phyloP scores from a whole-genome alignment of 129 eudicot genomes.

The Lactuca sativa region DNA sequence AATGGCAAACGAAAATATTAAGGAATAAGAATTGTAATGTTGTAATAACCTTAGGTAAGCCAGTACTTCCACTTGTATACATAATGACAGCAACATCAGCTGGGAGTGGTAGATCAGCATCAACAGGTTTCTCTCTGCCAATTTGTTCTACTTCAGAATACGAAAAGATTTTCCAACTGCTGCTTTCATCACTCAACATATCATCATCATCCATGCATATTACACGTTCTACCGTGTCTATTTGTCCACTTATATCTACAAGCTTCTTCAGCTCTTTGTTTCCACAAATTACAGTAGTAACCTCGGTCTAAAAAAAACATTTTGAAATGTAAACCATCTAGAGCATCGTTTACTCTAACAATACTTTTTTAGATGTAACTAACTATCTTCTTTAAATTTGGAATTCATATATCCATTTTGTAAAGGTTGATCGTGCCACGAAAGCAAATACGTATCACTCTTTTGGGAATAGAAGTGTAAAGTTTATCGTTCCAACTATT shows the following conservation, averaged over 20 bases:
- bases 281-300: conserved; percentile 94
- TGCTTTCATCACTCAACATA: conserved; percentile 41
- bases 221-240: conserved; percentile 80
- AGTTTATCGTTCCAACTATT: not conserved
- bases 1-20: not conserved
- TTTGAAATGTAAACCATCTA: conserved; percentile 8
- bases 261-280: conserved; percentile 85
- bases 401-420: conserved; percentile 9
- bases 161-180: conserved; percentile 62
- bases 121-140: conserved; percentile 73
- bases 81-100: conserved; percentile 94
- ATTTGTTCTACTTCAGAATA: conserved; percentile 67
- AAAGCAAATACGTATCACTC: conserved; percentile 10
- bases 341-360: not conserved
- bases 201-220: conserved; percentile 87
- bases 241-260: conserved; percentile 73
- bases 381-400: not conserved
- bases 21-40: not conserved
- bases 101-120: conserved; percentile 74
- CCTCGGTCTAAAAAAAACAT: conserved; percentile 77
- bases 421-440: conserved; percentile 14
- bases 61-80: conserved; percentile 99
- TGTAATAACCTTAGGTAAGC: conserved; percentile 84
- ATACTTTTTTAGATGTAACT: conserved; percentile 8
- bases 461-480: conserved; percentile 2